Evolutionary conservation across 768 basidiomycete genomes (phyloP), one percentile per base, ranked within the genome.

Genomic region (Cystobasidium onofrii): DNA sequence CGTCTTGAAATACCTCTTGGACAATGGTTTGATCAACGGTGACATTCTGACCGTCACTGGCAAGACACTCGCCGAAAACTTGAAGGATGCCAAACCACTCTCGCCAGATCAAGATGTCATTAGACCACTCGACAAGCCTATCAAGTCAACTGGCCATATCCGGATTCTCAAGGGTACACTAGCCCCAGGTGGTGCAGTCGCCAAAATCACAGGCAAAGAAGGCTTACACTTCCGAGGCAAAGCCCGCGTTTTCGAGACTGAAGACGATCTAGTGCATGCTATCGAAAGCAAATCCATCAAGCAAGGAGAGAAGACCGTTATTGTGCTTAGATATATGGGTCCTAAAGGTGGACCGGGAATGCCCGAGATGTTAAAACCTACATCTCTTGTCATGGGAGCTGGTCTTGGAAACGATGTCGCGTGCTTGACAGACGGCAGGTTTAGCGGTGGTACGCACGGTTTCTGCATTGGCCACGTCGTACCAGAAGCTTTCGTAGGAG

Each of bases 331-430:
- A 61, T 98, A 99, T 81, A 88, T 99, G 76, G 96, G 96, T 61
- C 95, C 95, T 33, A 90, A 92, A 83, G 95, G 95, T 75, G 96
- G 95, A 39, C 25, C 54, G 89, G 92, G 93, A 76, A 99, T 99
- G 95, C 95, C 93, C 63, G 96, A 99, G 84, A 99, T 99, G 96
- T 85, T 98, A 73, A 97, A 97, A 81, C 94, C 94, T 29, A 98
- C 95, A 36, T 91, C 91, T 83, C 81, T 98, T 79, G 93, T 99
- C 81, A 98, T 99, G 91, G 96, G 96, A 70, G 96, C 96, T 15
- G 96, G 96, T 13, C 85, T 98, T 13, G 96, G 96, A 13, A 84
- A 89, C 76, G 95, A 98, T 78, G 96, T 98, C 62, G 95, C 95
- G 44, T 97, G 92, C 81, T 82, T 99, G 76, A 99, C 96, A 20